Base-by-base conservation (phyloP, 2,329 filamentous ascomycete genomes). In the Monosporascus sp. region DNA sequence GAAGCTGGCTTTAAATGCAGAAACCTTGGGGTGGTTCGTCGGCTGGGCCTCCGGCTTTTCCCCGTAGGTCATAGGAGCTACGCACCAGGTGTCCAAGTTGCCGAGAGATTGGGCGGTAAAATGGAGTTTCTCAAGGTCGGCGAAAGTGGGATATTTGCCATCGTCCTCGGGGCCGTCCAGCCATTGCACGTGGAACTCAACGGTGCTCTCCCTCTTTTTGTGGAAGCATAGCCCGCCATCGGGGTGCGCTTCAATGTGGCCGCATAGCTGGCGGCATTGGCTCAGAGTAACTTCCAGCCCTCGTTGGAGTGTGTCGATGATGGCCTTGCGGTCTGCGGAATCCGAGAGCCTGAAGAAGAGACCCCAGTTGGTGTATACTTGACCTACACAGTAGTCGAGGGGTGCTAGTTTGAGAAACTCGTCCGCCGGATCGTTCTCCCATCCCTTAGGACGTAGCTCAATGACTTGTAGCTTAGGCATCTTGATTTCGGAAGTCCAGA, bases 111-210 rank as follows among this genome's bases (percentile, higher is more conserved):
- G 43, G 14, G 59, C 52, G 24, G 54, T 50, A 50, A 67, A 68
- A 26, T 63, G 51, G 1, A 50, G 51, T 19, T 58, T 41, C 26
- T 63, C 61, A 22, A 69, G 55, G 5, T 65, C 60, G 1, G 55
- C 49, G 19, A 67, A 53, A 1, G 63, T 59, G 2, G 60, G 59
- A 50, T 61, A 63, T 8, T 24, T 11, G 20, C 20, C 43, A 2
- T 53, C 46, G 17, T 58, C 57, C 5, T 60, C 58, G 0, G 53
- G 55, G 6, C 45, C 47, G 19, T 65, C 63, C 5, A 68, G 57
- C 55, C 60, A 63, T 45, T 68, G 65, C 17, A 70, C 63, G 27
- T 62, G 38, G 16, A 66, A 65, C 20, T 56, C 55, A 9, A 68
- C 62, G 0, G 63, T 67, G 49, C 61, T 62, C n/a, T 65, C 55